Evolutionary conservation across 2,329 filamentous ascomycete genomes (phyloP).

Genomic region (Penicillium griseofulvum): DNA sequence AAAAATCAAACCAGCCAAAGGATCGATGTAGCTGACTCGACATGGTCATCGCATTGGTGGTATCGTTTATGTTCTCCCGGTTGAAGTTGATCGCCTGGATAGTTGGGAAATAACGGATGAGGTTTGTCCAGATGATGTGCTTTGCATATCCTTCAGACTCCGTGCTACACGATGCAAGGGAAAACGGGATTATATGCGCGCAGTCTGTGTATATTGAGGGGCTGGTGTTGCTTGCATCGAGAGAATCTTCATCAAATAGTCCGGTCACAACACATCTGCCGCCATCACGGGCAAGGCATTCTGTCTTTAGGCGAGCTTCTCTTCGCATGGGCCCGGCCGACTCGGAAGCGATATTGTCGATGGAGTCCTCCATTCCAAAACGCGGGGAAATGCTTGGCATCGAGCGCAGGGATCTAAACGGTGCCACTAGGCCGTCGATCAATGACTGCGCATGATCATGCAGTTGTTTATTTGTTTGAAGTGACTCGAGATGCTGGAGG

Average conservation of each 20-base stretch:
- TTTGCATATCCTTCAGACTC: constrained; percentile 1
- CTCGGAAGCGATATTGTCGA: not conserved
- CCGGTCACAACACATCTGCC: constrained; percentile 2
- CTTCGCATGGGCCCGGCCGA: not conserved
- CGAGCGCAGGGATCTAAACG: not conserved
- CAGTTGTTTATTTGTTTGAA: not conserved
- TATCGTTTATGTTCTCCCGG: not conserved
- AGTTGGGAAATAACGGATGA: not conserved
- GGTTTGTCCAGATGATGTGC: constrained; percentile 4
- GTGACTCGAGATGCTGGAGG: not conserved
- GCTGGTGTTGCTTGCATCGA: not conserved
- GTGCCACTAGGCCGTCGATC: not conserved
- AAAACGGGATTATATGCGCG: not conserved
- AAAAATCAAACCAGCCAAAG: not conserved
- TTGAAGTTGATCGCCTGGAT: constrained; percentile 3
- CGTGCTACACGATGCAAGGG: not conserved
- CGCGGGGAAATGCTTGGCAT: not conserved
- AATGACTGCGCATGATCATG: not conserved
- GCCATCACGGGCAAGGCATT: constrained; percentile 6
- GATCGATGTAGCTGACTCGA: not conserved
- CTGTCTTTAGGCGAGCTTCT: constrained; percentile 1
- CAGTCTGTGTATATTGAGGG: not conserved
- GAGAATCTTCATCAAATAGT: constrained; percentile 1
- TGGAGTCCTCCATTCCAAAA: not conserved
- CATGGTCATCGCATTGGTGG: not conserved